These are phyloP conservation scores for Lichtheimia hyalospora DNA, from an alignment of 371 early-diverging fungal genomes.

Conservation along the genomic window DNA sequence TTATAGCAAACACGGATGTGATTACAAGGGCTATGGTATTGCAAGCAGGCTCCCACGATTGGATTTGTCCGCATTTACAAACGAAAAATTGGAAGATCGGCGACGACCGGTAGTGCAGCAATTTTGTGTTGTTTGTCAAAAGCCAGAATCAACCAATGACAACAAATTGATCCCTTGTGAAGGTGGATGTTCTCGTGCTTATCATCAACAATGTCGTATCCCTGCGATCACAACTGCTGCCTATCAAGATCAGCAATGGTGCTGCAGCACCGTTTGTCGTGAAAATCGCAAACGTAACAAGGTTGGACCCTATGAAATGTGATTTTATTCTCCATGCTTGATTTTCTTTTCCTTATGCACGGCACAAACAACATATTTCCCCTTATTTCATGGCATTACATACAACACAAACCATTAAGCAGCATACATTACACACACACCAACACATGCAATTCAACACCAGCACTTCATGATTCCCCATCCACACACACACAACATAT, in stretches of 20 bases:
- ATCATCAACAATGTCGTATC: constrained; percentile 22
- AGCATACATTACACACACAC: neutral
- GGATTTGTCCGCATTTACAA: constrained; percentile 31
- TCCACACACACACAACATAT: constrained; percentile 4
- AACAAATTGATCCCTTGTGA: constrained; percentile 27
- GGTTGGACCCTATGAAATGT: constrained; percentile 21
- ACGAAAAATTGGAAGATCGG: constrained; percentile 32
- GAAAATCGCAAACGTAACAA: constrained; percentile 22
- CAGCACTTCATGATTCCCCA: neutral
- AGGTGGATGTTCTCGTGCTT: constrained; percentile 40
- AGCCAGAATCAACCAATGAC: constrained; percentile 15
- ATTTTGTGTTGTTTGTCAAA: constrained; percentile 32
- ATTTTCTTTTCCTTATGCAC: neutral
- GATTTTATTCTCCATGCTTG: neutral
- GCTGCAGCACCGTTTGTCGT: constrained; percentile 23
- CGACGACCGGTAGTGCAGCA: constrained; percentile 36
- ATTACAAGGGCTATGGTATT: constrained; percentile 43
- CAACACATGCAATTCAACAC: neutral
- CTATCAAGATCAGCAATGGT: constrained; percentile 19
- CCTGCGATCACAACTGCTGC: constrained; percentile 7
- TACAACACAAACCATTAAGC: constrained; percentile 1
- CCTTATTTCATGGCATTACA: neutral
- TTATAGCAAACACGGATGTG: constrained; percentile 44
- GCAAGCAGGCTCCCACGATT: constrained; percentile 36
- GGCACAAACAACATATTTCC: neutral